These are phyloP conservation scores for Dinochytrium kinnereticum DNA, from an alignment of 371 early-diverging fungal genomes.

Conservation along the genomic window DNA sequence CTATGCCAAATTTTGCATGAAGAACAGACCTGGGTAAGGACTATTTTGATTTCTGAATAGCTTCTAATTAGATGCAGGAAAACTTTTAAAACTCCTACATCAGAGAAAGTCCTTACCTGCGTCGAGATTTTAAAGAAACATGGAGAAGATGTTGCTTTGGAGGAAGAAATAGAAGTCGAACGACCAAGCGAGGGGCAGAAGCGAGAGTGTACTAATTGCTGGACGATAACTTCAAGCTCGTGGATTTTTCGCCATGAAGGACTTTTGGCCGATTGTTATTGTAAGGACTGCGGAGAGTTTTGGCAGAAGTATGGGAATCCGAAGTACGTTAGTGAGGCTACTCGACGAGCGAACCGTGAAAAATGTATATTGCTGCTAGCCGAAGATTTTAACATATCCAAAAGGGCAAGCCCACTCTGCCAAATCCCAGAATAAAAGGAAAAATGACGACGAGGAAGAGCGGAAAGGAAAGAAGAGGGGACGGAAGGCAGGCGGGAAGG, in stretches of 20 bases:
- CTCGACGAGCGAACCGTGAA: conserved; percentile 33
- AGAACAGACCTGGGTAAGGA: conserved; percentile 69
- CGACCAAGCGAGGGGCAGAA: conserved; percentile 37
- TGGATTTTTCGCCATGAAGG: conserved; percentile 65
- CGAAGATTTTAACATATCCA: background rate
- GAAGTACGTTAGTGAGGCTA: conserved; percentile 20
- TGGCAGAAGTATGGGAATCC: conserved; percentile 72
- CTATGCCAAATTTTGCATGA: conserved; percentile 73
- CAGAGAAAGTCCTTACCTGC: background rate
- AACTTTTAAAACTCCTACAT: conserved; percentile 46
- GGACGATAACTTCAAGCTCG: conserved; percentile 52
- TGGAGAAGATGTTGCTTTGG: conserved; percentile 12
- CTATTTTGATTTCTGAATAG: background rate
- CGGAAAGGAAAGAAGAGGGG: conserved; percentile 4
- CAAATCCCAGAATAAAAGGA: background rate
- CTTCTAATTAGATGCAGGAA: conserved; percentile 46
- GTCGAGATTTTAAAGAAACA: conserved; percentile 3
- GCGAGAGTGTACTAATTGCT: conserved; percentile 66
- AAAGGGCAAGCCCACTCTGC: background rate
- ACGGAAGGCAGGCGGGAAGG: background rate
- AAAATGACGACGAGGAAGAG: background rate
- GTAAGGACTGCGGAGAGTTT: conserved; percentile 72
- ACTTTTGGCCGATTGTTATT: conserved; percentile 53
- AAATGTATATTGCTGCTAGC: conserved; percentile 11
- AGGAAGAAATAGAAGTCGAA: conserved; percentile 35